Evolutionary conservation across 2,329 filamentous ascomycete genomes (phyloP), one percentile per base, ranked within the genome.

Genomic region (Colletotrichum tamarilloi): DNA sequence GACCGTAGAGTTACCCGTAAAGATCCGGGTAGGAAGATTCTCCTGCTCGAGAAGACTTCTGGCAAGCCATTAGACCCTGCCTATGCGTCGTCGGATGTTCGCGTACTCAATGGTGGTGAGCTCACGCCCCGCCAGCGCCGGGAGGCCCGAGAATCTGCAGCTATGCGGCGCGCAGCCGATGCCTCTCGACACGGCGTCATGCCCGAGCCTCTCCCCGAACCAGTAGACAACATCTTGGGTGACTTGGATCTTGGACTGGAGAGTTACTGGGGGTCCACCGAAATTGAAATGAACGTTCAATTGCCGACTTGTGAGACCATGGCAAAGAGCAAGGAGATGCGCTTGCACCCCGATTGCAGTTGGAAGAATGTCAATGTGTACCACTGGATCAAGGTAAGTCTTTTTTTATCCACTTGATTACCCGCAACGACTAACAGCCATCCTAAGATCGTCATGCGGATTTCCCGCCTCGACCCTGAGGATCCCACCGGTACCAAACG

Each of bases 201-300:
- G 0, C 83, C 86, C 0, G 79, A 84, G 26, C 83, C 84, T 1
- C 78, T 90, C 2, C 89, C 89, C 0, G 86, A 87, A 12, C 84
- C 84, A 77, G 87, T 78, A 82, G 92, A 90, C 6, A 98, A 97
- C 79, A 84, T 98, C 5, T 85, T 98, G 6, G 95, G 95, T 11
- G 93, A 97, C 77, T 85, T 98, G 22, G 91, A 94, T 56, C 87
- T 92, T 16, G 89, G 89, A 1, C 78, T 91, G 1, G 93, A 97
- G 79, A 87, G 88, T 26, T 94, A 92, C 77, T 92, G 95, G 85
- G 95, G 94, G 1, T 93, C 95, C 24, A 98, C 95, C 0, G 95
- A 98, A 83, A 95, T 98, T 85, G 95, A 98, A 80, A 96, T 97
- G 86, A 97, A 93, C 74, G 94, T 98, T 11, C 95, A 97, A 83